Evolutionary conservation across 2,329 filamentous ascomycete species (phyloP).

Genomic region (Elsinoe perseae): DNA sequence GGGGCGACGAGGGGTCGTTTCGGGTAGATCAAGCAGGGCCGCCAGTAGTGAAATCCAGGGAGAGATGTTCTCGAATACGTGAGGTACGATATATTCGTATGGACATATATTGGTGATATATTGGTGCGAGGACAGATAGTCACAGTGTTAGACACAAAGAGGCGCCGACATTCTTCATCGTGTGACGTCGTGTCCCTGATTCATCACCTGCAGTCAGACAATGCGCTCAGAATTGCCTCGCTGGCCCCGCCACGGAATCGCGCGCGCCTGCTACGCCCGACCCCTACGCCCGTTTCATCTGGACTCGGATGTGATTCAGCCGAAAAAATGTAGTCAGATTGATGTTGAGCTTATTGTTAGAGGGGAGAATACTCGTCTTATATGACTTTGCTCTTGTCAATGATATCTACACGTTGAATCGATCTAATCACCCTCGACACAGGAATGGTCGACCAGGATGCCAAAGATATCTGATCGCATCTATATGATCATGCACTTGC

Average conservation of each 20-base stretch:
- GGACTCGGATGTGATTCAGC: neutral
- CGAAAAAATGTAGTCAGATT: neutral
- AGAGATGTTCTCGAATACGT: neutral
- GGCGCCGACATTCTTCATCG: neutral
- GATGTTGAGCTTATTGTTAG: neutral
- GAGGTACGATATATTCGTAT: too few species aligned
- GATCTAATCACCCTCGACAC: neutral
- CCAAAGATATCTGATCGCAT: neutral
- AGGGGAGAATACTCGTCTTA: neutral
- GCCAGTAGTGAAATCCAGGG: neutral
- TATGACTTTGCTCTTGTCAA: neutral
- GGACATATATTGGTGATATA: too few species aligned
- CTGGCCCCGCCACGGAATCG: neutral
- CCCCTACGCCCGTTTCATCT: conserved; percentile 10
- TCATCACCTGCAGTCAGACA: too few species aligned
- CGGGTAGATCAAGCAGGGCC: neutral
- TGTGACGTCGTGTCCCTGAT: conserved; percentile 12
- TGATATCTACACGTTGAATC: conserved; percentile 6
- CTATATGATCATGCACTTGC: neutral
- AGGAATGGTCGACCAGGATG: neutral
- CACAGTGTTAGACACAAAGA: neutral
- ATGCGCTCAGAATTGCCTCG: neutral
- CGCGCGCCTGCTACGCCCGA: conserved; percentile 7
- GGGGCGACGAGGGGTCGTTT: neutral
- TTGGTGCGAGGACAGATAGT: neutral